These are phyloP conservation scores for Breviolum minutum DNA, from an alignment of 73 alveolate genomes.

Conservation along the genomic window DNA sequence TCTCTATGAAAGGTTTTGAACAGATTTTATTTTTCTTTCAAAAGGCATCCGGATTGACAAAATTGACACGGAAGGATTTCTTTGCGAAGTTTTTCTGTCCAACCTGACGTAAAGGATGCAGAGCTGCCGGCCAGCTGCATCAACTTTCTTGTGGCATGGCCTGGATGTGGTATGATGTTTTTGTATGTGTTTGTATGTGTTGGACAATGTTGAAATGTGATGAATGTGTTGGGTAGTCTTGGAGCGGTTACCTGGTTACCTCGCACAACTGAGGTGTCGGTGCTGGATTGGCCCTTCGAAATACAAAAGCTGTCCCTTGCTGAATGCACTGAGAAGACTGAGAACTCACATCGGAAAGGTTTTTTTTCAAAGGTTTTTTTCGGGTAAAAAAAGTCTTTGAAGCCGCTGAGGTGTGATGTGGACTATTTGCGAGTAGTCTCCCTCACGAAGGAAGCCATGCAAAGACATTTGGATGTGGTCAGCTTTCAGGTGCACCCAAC, in stretches of 20 bases:
- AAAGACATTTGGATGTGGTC: conserved; percentile 60
- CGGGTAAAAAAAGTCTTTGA: neutral
- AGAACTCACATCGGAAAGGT: neutral
- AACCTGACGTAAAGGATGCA: conserved; percentile 11
- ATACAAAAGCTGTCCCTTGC: conserved; percentile 20
- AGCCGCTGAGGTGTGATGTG: conserved; percentile 53
- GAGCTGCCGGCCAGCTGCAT: conserved; percentile 39
- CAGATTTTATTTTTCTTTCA: neutral
- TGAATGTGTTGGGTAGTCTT: too few species aligned
- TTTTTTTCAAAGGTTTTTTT: neutral
- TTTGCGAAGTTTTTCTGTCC: too few species aligned
- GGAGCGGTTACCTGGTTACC: neutral
- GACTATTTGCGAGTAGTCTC: conserved; percentile 46
- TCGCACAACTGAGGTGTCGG: conserved; percentile 22
- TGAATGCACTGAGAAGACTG: neutral
- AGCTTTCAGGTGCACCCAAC: conserved; percentile 8
- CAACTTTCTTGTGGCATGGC: conserved; percentile 40
- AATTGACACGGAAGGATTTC: too few species aligned
- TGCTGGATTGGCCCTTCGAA: conserved; percentile 70
- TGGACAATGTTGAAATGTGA: too few species aligned
- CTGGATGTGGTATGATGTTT: neutral
- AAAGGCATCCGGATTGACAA: too few species aligned
- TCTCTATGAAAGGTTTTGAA: neutral
- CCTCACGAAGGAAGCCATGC: conserved; percentile 78
- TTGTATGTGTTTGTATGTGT: neutral